A percentile compares a stretch with the other conserved stretches of the same genome.
Evolutionary conservation across 129 eudicot genomes (phyloP).

Genomic region (Chrysanthemum seticuspe): DNA sequence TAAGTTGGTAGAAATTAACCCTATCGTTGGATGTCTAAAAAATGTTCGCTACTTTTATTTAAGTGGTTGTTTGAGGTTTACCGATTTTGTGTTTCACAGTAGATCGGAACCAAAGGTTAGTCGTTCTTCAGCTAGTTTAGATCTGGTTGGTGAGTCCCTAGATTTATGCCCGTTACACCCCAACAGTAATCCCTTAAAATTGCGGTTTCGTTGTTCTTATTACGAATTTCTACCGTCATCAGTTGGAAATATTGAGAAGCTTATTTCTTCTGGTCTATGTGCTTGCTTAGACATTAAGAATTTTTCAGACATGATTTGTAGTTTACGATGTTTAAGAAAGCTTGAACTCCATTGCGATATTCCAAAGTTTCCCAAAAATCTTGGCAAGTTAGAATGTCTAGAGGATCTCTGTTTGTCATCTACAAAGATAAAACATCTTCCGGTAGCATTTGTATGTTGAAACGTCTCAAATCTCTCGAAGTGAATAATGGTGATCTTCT

Average conservation of each 20-base stretch:
- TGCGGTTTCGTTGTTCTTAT: not conserved
- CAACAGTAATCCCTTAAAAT: not conserved
- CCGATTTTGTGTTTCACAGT: not conserved
- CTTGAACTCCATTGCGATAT: not conserved
- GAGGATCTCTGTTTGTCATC: not conserved
- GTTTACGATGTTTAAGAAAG: not conserved
- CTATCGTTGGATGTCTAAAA: not conserved
- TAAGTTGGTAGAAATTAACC: not conserved
- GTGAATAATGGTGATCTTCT: not conserved
- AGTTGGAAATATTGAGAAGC: not conserved
- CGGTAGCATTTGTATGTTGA: constrained; percentile 12
- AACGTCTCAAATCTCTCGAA: not conserved
- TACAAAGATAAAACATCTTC: not conserved
- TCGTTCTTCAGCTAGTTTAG: not conserved
- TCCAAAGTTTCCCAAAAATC: not conserved
- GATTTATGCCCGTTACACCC: not conserved
- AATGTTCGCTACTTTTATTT: not conserved
- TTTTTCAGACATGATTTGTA: not conserved
- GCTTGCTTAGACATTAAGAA: constrained; percentile 2
- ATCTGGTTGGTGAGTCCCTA: not conserved
- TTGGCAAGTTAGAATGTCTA: not conserved
- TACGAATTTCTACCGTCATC: not conserved
- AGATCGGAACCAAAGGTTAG: not conserved
- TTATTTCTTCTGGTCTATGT: constrained; percentile 7
- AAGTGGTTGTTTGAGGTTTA: not conserved